These are phyloP conservation scores for Claviceps capensis DNA, from an alignment of 2,329 filamentous ascomycete species.

Conservation along the genomic window DNA sequence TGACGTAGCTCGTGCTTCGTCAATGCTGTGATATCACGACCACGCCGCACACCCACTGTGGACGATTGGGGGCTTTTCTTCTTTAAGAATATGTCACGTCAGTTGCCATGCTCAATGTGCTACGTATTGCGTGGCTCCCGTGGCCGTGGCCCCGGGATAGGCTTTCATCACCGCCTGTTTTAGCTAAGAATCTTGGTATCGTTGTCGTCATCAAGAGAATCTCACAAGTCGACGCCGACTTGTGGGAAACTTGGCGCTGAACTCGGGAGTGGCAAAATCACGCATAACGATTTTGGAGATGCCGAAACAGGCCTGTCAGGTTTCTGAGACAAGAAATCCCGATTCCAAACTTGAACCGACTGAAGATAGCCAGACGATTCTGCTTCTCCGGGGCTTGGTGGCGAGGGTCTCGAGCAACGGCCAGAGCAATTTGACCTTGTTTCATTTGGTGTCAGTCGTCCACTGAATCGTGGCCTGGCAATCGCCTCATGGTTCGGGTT, in stretches of 20 bases:
- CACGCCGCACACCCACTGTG: not conserved
- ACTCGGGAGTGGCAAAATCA: not conserved
- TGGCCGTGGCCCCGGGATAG: not conserved
- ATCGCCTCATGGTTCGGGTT: not conserved
- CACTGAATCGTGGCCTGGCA: conserved; percentile 1
- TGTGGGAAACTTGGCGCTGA: not conserved
- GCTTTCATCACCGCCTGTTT: not conserved
- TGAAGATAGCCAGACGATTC: not conserved
- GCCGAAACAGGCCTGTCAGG: not conserved
- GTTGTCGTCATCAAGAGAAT: not conserved
- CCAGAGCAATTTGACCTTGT: conserved; percentile 1
- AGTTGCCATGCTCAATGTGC: not conserved
- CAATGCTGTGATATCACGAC: not conserved
- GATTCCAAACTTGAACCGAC: not conserved
- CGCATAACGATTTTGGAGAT: not conserved
- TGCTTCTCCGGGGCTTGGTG: conserved; percentile 6
- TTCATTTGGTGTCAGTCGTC: conserved; percentile 1
- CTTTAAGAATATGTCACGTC: not conserved
- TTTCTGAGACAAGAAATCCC: not conserved
- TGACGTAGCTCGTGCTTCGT: not conserved
- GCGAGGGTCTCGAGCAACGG: conserved; percentile 5
- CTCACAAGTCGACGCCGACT: conserved; percentile 3
- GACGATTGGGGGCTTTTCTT: too few relatives aligned
- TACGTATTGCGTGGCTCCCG: not conserved
- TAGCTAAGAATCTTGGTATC: not conserved